Conservation (phyloP, 352 stramenopile species). For the Globisporangium irregulare region DNA sequence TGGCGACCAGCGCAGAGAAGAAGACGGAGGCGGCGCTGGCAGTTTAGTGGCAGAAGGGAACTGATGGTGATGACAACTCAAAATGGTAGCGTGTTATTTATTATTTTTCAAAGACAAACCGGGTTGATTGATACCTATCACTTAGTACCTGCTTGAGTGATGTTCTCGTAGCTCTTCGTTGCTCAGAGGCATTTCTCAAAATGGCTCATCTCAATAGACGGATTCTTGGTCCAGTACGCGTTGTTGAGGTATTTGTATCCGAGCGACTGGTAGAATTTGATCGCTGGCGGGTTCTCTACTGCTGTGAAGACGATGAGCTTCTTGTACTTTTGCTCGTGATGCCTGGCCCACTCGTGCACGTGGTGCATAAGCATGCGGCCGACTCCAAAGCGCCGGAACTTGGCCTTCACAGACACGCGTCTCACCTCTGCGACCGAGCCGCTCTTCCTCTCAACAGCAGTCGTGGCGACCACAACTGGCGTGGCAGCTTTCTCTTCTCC, state of each 20-base stretch:
- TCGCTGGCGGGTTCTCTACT: neutral
- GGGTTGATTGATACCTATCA: no score
- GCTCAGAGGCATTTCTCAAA: slow-evolving; percentile 7
- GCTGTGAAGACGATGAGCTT: slow-evolving; percentile 11
- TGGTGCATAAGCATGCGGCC: slow-evolving; percentile 15
- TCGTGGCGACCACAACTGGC: slow-evolving; percentile 12
- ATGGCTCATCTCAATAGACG: neutral
- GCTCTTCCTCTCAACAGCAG: slow-evolving; percentile 8
- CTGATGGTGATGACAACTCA: neutral
- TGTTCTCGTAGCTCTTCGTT: neutral
- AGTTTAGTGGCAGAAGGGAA: neutral
- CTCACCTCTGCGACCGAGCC: slow-evolving; percentile 4
- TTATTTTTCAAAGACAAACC: neutral
- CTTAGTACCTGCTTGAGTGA: no score
- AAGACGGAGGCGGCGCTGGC: neutral
- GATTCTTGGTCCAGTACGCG: neutral
- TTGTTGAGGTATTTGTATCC: slow-evolving; percentile 15
- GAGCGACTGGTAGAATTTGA: slow-evolving; percentile 22
- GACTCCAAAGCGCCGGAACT: slow-evolving; percentile 17
- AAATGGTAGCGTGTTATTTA: slow-evolving; percentile 6
- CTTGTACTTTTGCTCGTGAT: neutral
- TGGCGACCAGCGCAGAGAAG: neutral
- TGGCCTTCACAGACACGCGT: slow-evolving; percentile 14
- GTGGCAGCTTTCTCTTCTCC: neutral
- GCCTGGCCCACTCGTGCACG: slow-evolving; percentile 19